A percentile compares a stretch with the other conserved stretches of the same genome.
Conservation (phyloP, 257 asterid genomes). For the Cynanchum wilfordii region DNA sequence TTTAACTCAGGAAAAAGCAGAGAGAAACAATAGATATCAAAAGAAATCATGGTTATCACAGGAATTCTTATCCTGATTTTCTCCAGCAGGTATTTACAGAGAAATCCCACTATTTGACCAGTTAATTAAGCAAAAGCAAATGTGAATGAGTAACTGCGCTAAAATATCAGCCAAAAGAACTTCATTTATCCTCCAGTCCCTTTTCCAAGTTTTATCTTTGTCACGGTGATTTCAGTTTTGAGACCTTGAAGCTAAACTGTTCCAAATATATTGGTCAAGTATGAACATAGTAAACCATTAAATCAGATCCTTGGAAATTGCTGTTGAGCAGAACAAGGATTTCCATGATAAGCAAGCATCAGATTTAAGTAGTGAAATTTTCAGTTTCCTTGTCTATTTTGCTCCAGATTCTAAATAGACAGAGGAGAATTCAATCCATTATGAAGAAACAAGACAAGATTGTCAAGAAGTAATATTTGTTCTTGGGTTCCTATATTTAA, state of each 20-base stretch:
- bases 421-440: not conserved
- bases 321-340: not conserved
- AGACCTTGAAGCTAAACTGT: slow-evolving; percentile 1
- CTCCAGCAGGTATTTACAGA: not conserved
- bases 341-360: not conserved
- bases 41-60: not conserved
- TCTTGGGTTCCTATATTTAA: not conserved
- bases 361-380: not conserved
- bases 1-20: too few relatives aligned
- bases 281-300: not conserved
- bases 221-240: not conserved
- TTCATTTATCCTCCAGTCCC: not conserved
- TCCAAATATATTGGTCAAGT: not conserved
- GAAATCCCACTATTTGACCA: not conserved
- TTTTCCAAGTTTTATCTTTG: not conserved
- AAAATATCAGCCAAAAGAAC: not conserved
- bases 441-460: too few relatives aligned
- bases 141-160: not conserved
- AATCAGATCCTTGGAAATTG: not conserved
- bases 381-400: too few relatives aligned
- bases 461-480: not conserved
- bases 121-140: not conserved
- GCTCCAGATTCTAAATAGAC: not conserved
- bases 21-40: not conserved
- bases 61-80: not conserved